phyloP scores from a whole-genome alignment of 2,329 filamentous ascomycete genomes.

The Claviceps pusilla region DNA sequence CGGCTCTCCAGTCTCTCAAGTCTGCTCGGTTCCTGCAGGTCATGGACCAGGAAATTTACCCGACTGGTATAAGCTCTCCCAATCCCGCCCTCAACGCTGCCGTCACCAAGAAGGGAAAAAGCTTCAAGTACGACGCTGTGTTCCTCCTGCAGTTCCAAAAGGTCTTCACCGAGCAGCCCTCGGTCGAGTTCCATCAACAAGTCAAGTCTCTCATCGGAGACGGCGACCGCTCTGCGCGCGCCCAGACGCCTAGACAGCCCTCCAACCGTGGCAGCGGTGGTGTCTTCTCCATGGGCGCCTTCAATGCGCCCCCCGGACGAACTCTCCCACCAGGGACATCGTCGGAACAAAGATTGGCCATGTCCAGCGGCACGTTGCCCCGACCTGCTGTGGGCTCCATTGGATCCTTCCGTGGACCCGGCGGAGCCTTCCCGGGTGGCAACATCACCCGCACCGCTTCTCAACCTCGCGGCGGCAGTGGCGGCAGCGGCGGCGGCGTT shows the following conservation, averaged over 20 bases:
- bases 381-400: slow-evolving; percentile 28
- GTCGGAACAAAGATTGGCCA: slow-evolving; percentile 59
- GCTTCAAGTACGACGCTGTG: slow-evolving; percentile 86
- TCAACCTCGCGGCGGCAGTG: slow-evolving; percentile 33
- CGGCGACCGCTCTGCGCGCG: slow-evolving; percentile 41
- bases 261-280: slow-evolving; percentile 37
- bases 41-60: slow-evolving; percentile 67
- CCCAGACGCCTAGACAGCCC: slow-evolving; percentile 42
- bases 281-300: slow-evolving; percentile 52
- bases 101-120: slow-evolving; percentile 62
- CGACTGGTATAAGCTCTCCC: slow-evolving; percentile 68
- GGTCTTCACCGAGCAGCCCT: slow-evolving; percentile 94
- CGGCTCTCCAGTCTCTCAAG: slow-evolving; percentile 83
- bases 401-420: slow-evolving; percentile 24
- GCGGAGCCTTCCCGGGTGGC: slow-evolving; percentile 46
- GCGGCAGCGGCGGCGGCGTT: slow-evolving; percentile 29
- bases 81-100: slow-evolving; percentile 81
- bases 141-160: slow-evolving; percentile 94
- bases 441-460: slow-evolving; percentile 54
- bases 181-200: slow-evolving; percentile 79
- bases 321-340: slow-evolving; percentile 62
- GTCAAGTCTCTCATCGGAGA: slow-evolving; percentile 81
- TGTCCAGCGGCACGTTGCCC: slow-evolving; percentile 38
- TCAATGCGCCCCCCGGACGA: slow-evolving; percentile 35
- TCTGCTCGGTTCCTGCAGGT: slow-evolving; percentile 78